Evolutionary conservation across 106 monocot species (phyloP), one percentile per base, ranked within the genome.

Genomic region (Allium fistulosum): DNA sequence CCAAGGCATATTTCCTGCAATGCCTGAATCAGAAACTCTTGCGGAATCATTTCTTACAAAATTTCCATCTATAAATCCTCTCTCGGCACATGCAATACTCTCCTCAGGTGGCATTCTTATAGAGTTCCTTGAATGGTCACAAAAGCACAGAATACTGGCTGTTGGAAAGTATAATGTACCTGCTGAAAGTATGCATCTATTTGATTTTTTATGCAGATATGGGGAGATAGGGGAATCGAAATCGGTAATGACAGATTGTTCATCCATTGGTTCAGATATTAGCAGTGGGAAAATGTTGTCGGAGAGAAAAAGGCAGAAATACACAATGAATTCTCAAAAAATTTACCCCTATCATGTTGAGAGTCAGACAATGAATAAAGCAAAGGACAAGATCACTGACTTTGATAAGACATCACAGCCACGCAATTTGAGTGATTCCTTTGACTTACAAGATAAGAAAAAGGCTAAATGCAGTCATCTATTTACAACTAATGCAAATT

Each of bases 181-280:
- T 26, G 70, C 79, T 65, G 81, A 90, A 75, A 81, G 84, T 47
- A 81, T 90, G 48, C 59, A 77, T 75, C 74, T 99, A 53, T 99
- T 93, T 65, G 75, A 83, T 81, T 64, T 58, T 47, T 71, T 99
- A 49, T 87, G 93, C 82, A 99, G 72, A 85, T 93, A 75, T 74
- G 99, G 90, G 7, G 93, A 99, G 69, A 57, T 85, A 48, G 90
- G 93, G 62, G 99, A 93, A 61, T 93, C 89, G 51, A 92, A 85
- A 75, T 99, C 99, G 66, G 92, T 82, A 46, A 99, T 87, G 84
- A 99, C 99, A 48, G 90, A 92, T 9, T 89, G 82, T 56, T 93
- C 89, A 14, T 99, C 99, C 53, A 63, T 87, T 5, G 90, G 77
- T 71, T 92, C 92, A 52, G 90, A 90, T 75, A 74, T 79, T 28